phyloP scores from a whole-genome alignment of 352 stramenopile genomes.

The Globisporangium nunn region DNA sequence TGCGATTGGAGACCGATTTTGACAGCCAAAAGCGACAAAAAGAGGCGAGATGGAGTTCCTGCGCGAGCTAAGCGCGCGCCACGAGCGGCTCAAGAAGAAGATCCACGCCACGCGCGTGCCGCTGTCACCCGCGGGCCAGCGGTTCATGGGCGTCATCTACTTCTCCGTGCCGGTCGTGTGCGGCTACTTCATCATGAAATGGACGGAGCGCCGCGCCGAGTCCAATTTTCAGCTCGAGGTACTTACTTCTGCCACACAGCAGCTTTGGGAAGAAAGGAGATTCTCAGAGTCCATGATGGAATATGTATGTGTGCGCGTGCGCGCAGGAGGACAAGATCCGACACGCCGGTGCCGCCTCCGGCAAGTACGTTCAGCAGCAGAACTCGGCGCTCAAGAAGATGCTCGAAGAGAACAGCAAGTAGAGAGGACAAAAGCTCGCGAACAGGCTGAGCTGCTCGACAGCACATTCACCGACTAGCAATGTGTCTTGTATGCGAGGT shows the following conservation, averaged over 20 bases:
- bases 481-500: no score
- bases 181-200: constrained; percentile 92
- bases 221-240: constrained; percentile 75
- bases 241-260: no score
- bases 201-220: constrained; percentile 63
- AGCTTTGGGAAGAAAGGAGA: no score
- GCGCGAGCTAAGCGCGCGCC: constrained; percentile 56
- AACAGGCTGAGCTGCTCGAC: no score
- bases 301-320: neutral
- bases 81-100: constrained; percentile 88
- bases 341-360: constrained; percentile 32
- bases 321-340: constrained; percentile 62
- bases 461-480: no score
- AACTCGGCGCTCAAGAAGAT: constrained; percentile 58
- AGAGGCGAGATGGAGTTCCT: constrained; percentile 60
- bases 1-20: no score
- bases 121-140: constrained; percentile 81
- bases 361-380: constrained; percentile 51
- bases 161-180: constrained; percentile 84
- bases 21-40: no score
- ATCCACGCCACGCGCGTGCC: constrained; percentile 90
- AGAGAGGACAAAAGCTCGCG: neutral
- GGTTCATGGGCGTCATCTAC: constrained; percentile 86
- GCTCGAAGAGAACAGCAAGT: constrained; percentile 29
- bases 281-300: no score